These are phyloP conservation scores for Vigna reflexopilosa DNA, from an alignment of 306 rosid genomes.

Conservation along the genomic window DNA sequence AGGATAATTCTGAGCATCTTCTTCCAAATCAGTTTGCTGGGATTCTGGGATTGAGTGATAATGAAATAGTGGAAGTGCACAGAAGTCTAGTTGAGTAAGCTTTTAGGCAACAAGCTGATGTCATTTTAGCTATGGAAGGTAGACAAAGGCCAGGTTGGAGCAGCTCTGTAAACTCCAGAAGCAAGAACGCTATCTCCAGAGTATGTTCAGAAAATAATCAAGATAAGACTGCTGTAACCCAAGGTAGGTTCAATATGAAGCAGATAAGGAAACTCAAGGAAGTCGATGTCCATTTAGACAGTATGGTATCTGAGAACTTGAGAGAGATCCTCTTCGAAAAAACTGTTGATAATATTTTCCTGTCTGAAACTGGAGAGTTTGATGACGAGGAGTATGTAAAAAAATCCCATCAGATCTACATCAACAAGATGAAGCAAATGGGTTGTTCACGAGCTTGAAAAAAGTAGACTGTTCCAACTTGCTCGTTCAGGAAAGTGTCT, in stretches of 20 bases:
- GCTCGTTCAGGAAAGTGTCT: constrained; percentile 83
- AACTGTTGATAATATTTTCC: constrained; percentile 89
- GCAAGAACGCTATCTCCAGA: constrained; percentile 83
- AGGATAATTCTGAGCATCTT: constrained; percentile 50
- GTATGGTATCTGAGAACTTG: constrained; percentile 81
- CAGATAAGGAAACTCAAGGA: constrained; percentile 97
- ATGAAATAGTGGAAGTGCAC: constrained; percentile 87
- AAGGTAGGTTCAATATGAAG: constrained; percentile 87
- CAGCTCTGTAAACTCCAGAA: constrained; percentile 82
- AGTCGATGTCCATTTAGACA: constrained; percentile 81
- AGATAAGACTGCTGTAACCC: constrained; percentile 86
- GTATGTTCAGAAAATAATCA: constrained; percentile 91
- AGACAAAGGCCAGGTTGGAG: constrained; percentile 86
- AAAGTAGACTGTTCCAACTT: constrained; percentile 78
- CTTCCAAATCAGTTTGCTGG: too few species aligned
- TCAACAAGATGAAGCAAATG: constrained; percentile 74
- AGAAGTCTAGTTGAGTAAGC: constrained; percentile 88
- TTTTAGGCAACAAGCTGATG: constrained; percentile 92
- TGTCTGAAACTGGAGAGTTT: constrained; percentile 97
- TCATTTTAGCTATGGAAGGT: constrained; percentile 91
- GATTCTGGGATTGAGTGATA: constrained; percentile 51
- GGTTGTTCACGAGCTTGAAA: constrained; percentile 75
- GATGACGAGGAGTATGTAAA: constrained; percentile 85
- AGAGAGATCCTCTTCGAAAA: constrained; percentile 89
- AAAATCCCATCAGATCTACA: constrained; percentile 87